Percentiles rank a stretch among this genome's conserved stretches.
Conservation (phyloP, 768 basidiomycete genomes). For the Suillus bovinus region DNA sequence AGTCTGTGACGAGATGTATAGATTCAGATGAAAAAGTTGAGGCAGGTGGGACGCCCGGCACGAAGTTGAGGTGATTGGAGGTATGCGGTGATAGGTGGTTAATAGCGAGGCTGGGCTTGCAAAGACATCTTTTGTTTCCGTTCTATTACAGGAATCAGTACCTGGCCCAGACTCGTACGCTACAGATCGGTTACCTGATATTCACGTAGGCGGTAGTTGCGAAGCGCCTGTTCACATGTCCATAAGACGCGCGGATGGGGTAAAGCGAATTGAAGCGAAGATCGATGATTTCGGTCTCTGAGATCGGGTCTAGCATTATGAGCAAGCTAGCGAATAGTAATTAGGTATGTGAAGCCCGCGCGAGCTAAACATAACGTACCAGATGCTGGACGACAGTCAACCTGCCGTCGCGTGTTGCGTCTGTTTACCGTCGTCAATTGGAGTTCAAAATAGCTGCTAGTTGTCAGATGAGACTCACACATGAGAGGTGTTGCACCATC, state of each 20-base stretch:
- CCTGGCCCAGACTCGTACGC: background rate
- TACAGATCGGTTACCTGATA: slow-evolving; percentile 44
- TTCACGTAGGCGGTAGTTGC: slow-evolving; percentile 61
- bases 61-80: slow-evolving; percentile 18
- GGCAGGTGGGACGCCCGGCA: slow-evolving; percentile 31
- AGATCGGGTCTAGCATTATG: slow-evolving; percentile 75
- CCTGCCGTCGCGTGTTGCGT: slow-evolving; percentile 75
- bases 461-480: slow-evolving; percentile 53
- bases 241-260: slow-evolving; percentile 63
- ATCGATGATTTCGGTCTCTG: slow-evolving; percentile 69
- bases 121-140: slow-evolving; percentile 33
- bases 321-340: slow-evolving; percentile 38
- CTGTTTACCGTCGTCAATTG: slow-evolving; percentile 36
- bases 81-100: slow-evolving; percentile 29
- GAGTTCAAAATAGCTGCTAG: slow-evolving; percentile 6
- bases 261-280: slow-evolving; percentile 69
- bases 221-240: slow-evolving; percentile 67
- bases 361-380: slow-evolving; percentile 41
- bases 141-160: slow-evolving; percentile 22
- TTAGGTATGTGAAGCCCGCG: slow-evolving; percentile 13
- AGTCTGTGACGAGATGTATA: slow-evolving; percentile 45
- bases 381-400: slow-evolving; percentile 65
- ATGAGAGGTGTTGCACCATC: slow-evolving; percentile 81
- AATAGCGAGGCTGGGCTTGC: slow-evolving; percentile 23
- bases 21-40: slow-evolving; percentile 41